These are phyloP conservation scores for Penicillium sp. DNA, from an alignment of 2,329 filamentous ascomycete genomes.

Conservation along the genomic window DNA sequence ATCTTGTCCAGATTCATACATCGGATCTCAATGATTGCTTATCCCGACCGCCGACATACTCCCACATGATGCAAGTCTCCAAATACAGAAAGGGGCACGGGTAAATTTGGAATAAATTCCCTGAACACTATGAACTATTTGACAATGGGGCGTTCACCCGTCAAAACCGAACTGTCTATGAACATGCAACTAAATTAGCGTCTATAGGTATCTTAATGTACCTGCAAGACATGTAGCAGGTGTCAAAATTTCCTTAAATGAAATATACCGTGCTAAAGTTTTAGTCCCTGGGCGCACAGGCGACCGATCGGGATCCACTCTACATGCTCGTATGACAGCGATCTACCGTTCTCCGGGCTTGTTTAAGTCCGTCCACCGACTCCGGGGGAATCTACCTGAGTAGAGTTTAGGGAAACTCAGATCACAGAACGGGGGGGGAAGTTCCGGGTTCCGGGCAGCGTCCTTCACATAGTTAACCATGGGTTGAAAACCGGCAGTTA, in stretches of 20 bases:
- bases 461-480: neutral
- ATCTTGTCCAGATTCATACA: neutral
- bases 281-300: neutral
- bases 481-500: neutral
- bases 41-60: neutral
- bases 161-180: neutral
- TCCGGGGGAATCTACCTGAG: too few relatives aligned
- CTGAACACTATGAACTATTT: neutral
- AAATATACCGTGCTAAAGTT: neutral
- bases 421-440: neutral
- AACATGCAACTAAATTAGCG: neutral
- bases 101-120: neutral
- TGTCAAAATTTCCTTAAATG: conserved; percentile 2
- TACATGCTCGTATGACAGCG: neutral
- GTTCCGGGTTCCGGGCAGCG: neutral
- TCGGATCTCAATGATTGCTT: neutral
- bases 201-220: neutral
- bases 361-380: neutral
- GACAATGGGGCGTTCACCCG: neutral
- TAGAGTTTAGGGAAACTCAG: neutral
- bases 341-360: neutral
- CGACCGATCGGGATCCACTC: neutral
- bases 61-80: conserved; percentile 11
- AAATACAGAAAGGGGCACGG: neutral
- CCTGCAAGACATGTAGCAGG: conserved; percentile 16